Base-by-base conservation (phyloP, 306 rosid genomes). In the Astragalus glycyphyllos region DNA sequence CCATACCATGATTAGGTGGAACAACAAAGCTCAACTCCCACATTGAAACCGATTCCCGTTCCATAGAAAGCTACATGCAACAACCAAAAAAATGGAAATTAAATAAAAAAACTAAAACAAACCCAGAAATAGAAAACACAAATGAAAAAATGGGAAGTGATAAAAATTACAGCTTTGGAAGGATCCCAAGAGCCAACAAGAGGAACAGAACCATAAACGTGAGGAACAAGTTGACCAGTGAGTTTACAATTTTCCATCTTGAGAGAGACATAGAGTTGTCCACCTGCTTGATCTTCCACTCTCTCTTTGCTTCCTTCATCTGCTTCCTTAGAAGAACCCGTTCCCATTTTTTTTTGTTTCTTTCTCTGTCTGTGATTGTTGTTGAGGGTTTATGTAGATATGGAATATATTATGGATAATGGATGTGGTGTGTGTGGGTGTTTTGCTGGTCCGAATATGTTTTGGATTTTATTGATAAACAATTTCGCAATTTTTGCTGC, bases 11-110 rank as follows among this genome's bases (percentile, higher is more conserved):
- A 86, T 94, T 91, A 44, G 99, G 91, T 56, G 99, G 95, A 85
- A 94, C 96, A 63, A 94, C 99, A 74, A 94, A 94, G 80, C 99
- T 89, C 81, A 94, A 81, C 72, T 94, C 99, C 99, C 99, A 91
- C 99, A 83, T 87, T 45, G 97, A 94, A 5, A 89, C 90, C 37
- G 99, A 89, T 73, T 94, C 99, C 11, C 99, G 88, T 57, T 91
- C 97, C 96, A 94, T 84, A 13, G 84, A 49, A 67, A 94, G 99
- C 97, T 94, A 60, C 47, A 1, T 15, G n/a, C 20, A 46, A 11
- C 5, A 14, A 1, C 32, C 0, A 8, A 14, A 35, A 58, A 20
- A 59, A 41, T 37, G 1, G 23, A 20, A 20, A 20, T 20, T 20
- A 20, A 75, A 14, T 2, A 11, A 53, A 15, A 60, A 29, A 69